phyloP scores from a whole-genome alignment of 169 alveolate species.

The Eimeria acervulina region DNA sequence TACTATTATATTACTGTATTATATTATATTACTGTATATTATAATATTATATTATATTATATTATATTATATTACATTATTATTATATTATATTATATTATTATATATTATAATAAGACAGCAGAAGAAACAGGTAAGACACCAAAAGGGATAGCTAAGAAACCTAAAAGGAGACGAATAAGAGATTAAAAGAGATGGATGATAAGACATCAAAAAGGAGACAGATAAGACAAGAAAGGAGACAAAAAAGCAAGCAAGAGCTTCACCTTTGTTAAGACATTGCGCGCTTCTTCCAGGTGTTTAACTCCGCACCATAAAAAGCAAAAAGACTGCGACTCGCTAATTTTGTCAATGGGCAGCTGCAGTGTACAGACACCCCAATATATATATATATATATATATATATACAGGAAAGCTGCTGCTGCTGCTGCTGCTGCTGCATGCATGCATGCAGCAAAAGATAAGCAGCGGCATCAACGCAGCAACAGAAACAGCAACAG shows the following conservation, averaged over 20 bases:
- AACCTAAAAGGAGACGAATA: neutral
- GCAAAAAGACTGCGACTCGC: constrained; percentile 94
- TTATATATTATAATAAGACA: too few relatives aligned
- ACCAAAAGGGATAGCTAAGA: too few relatives aligned
- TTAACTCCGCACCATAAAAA: constrained; percentile 96
- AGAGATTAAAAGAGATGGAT: too few relatives aligned
- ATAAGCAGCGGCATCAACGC: neutral
- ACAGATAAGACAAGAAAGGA: neutral
- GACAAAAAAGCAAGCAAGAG: too few relatives aligned
- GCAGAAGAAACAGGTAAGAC: neutral
- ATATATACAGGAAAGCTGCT: neutral
- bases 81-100: too few relatives aligned
- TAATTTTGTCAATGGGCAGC: constrained; percentile 92
- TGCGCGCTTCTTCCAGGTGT: constrained; percentile 91
- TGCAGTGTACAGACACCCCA: constrained; percentile 27
- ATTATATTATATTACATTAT: too few relatives aligned
- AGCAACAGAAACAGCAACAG: too few relatives aligned
- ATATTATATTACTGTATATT: too few relatives aligned
- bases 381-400: too few relatives aligned
- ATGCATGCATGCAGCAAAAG: neutral
- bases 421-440: constrained; percentile 71
- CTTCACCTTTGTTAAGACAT: constrained; percentile 5
- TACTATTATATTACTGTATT: too few relatives aligned
- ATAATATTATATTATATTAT: too few relatives aligned
- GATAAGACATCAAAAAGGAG: neutral